Conservation (phyloP, 2,329 filamentous ascomycete genomes). For the Trichoderma lentiforme region DNA sequence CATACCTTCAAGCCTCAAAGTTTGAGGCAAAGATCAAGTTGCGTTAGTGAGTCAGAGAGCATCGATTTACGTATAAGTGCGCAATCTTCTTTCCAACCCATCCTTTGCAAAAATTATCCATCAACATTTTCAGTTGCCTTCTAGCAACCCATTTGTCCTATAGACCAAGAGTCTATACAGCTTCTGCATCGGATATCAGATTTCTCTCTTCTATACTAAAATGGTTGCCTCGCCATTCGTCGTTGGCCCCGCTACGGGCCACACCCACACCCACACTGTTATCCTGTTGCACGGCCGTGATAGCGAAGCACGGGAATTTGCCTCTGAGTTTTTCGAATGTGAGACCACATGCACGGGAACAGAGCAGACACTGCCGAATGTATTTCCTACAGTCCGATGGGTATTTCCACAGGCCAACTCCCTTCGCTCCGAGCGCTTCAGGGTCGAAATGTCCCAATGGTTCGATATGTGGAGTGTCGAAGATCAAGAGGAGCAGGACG, state of each 20-base stretch:
- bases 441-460: constrained; percentile 2
- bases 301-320: background rate
- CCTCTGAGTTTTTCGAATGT: background rate
- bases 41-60: background rate
- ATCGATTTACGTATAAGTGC: background rate
- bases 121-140: background rate
- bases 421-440: background rate
- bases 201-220: background rate
- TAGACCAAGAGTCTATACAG: background rate
- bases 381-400: constrained; percentile 1
- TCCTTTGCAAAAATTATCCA: background rate
- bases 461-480: constrained; percentile 9
- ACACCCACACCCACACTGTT: background rate
- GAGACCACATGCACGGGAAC: background rate
- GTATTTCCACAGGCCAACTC: background rate
- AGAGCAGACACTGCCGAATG: background rate
- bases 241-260: background rate
- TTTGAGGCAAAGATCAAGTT: background rate
- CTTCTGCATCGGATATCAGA: background rate
- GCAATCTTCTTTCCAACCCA: background rate
- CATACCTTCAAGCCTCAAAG: background rate
- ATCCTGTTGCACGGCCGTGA: background rate
- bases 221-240: background rate
- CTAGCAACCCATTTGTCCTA: background rate
- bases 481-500: background rate